Evolutionary conservation across 2,329 filamentous ascomycete species (phyloP), one percentile per base, ranked within the genome.

Genomic region (Aureobasidium sp.): DNA sequence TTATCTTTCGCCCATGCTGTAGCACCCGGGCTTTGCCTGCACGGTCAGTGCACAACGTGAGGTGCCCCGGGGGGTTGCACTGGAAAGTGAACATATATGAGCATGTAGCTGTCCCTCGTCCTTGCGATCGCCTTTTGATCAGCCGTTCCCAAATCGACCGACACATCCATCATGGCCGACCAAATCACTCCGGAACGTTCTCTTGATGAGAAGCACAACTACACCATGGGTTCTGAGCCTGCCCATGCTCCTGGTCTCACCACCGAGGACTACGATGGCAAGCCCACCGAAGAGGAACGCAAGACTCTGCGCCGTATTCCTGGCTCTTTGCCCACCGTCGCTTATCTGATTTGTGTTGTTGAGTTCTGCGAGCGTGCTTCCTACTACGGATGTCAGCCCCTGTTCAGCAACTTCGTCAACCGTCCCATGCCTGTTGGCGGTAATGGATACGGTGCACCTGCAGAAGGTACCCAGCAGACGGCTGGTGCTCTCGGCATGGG

Each of bases 401-500:
- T 82, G 8, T 84, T 85, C 70, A 77, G 77, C 65, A 88, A 88
- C 70, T 88, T 81, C 67, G 80, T 88, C 68, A 82, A 87, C 67
- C 81, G 82, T 10, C 80, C 82, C 3, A 69, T 88, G 4, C 85
- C 85, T 1, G 65, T 51, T 17, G 73, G 72, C 8, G 72, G 73
- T 1, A 72, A 73, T 59, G 73, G 72, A 27, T 68, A 70, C 29
- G 73, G 73, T 46, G 73, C 72, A 32, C 69, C 70, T 20, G 64
- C 71, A 1, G 63, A 64, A 48, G 71, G 69, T 3, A 68, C 70
- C 3, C 65, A 74, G 44, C 68, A 72, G 46, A 72, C 71, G 2
- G 82, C 80, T 26, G 85, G 85, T 65, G 85, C 84, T 12, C 70
- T 87, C 17, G 82, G 82, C 15, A 74, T 84, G 70, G 85, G 85